phyloP scores from a whole-genome alignment of 2,329 filamentous ascomycete genomes.

The Stylonectria norvegica region DNA sequence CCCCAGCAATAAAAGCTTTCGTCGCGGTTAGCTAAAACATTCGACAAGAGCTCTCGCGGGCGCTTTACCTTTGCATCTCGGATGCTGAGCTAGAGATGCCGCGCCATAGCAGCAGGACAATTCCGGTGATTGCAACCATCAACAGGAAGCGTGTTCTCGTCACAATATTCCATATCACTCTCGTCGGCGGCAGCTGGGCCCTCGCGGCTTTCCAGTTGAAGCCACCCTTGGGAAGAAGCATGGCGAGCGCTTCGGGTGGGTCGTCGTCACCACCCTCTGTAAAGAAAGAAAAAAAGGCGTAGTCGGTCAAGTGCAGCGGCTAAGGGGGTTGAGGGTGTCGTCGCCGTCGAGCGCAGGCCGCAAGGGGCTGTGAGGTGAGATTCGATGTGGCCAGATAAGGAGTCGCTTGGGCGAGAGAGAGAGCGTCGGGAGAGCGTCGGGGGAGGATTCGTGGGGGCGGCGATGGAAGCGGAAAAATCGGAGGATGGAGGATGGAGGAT shows the following conservation, averaged over 20 bases:
- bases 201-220: conserved; percentile 90
- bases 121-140: conserved; percentile 64
- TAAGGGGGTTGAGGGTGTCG: conserved; percentile 1
- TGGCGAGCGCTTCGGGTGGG: conserved; percentile 42
- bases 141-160: conserved; percentile 77
- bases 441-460: too few species aligned
- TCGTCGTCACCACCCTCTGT: conserved; percentile 17
- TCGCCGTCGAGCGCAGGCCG: conserved; percentile 4
- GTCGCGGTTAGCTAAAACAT: conserved; percentile 16
- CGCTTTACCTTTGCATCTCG: conserved; percentile 80
- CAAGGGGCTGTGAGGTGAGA: neutral
- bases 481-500: too few species aligned
- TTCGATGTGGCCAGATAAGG: neutral
- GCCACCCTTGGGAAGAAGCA: conserved; percentile 89
- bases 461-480: too few species aligned
- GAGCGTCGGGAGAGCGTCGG: neutral
- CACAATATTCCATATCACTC: conserved; percentile 66
- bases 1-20: conserved; percentile 97
- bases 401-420: neutral
- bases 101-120: conserved; percentile 82
- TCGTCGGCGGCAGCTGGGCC: conserved; percentile 71
- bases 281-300: conserved; percentile 1
- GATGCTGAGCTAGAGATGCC: conserved; percentile 75
- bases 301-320: conserved; percentile 12
- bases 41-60: too few species aligned